Conservation (phyloP, 2,329 filamentous ascomycete species). For the Neopestalotiopsis sp. region DNA sequence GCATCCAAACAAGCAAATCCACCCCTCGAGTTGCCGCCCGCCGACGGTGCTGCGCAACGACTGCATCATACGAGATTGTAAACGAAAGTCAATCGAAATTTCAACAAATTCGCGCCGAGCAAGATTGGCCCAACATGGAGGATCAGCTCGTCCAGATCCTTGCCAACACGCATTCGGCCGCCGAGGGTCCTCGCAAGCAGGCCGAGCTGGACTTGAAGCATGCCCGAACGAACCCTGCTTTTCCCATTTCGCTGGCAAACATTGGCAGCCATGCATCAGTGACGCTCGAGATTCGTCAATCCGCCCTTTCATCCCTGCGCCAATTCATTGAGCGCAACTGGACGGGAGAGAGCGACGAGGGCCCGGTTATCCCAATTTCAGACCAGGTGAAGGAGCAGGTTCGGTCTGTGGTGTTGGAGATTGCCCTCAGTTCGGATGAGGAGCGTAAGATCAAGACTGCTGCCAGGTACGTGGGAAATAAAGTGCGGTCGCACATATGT, state of each 20-base stretch:
- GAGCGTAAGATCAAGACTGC: constrained; percentile 88
- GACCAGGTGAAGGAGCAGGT: constrained; percentile 78
- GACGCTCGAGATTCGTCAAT: constrained; percentile 78
- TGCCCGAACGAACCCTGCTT: constrained; percentile 72
- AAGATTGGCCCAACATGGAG: constrained; percentile 71
- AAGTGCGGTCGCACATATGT: not conserved
- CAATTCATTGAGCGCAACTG: constrained; percentile 86
- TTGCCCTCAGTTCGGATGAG: constrained; percentile 74
- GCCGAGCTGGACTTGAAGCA: constrained; percentile 84
- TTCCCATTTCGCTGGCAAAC: constrained; percentile 79
- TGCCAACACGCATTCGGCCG: constrained; percentile 80
- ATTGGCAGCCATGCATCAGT: constrained; percentile 80
- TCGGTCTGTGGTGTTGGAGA: constrained; percentile 74
- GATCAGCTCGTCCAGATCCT: constrained; percentile 90
- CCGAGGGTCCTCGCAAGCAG: constrained; percentile 78
- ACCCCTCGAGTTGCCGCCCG: not conserved
- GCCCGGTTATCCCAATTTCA: constrained; percentile 66
- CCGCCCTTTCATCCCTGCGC: constrained; percentile 80
- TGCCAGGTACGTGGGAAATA: constrained; percentile 69
- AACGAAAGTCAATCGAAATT: not conserved
- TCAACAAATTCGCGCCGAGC: not conserved
- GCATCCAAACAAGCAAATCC: not conserved
- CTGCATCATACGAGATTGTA: not conserved
- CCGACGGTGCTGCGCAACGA: constrained; percentile 4
- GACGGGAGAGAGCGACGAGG: constrained; percentile 78